A percentile compares a stretch with the other conserved stretches of the same genome.
These are phyloP conservation scores for Chrysochromulina tobinii DNA, from an alignment of 78 protist genomes.

Conservation along the genomic window DNA sequence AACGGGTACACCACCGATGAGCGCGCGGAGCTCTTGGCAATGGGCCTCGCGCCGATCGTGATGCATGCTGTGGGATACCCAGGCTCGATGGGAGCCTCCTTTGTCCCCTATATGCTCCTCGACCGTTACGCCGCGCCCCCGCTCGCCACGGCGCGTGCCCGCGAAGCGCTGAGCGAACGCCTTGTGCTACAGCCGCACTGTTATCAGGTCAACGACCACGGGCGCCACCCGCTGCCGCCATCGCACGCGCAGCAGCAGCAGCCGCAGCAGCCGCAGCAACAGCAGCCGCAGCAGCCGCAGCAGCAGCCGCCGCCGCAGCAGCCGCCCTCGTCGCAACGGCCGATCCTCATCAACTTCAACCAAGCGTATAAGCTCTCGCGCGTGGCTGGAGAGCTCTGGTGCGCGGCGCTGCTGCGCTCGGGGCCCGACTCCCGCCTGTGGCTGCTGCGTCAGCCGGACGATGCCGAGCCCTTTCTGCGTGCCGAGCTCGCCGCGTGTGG, in stretches of 20 bases:
- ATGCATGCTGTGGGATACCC: neutral
- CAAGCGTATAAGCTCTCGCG: conserved; percentile 36
- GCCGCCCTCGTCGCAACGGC: neutral
- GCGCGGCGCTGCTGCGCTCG: neutral
- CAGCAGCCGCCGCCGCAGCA: neutral
- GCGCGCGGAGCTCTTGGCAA: conserved; percentile 19
- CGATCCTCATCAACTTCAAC: neutral
- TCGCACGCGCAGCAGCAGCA: neutral
- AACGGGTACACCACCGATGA: conserved; percentile 25
- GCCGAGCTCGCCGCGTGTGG: neutral
- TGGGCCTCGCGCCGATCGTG: conserved; percentile 7
- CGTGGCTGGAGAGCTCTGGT: neutral
- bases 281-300: neutral
- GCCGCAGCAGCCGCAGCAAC: neutral
- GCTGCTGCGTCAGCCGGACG: conserved; percentile 27
- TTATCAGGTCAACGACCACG: conserved; percentile 19
- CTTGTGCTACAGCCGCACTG: neutral
- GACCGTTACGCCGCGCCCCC: neutral
- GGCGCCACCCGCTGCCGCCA: neutral
- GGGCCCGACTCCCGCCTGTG: neutral
- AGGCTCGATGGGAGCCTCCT: neutral
- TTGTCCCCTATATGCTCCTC: neutral
- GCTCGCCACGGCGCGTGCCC: neutral
- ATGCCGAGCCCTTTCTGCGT: neutral
- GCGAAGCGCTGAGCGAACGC: neutral